These are phyloP conservation scores for Podosphaera leucotricha DNA, from an alignment of 2,329 filamentous ascomycete species.

Conservation along the genomic window DNA sequence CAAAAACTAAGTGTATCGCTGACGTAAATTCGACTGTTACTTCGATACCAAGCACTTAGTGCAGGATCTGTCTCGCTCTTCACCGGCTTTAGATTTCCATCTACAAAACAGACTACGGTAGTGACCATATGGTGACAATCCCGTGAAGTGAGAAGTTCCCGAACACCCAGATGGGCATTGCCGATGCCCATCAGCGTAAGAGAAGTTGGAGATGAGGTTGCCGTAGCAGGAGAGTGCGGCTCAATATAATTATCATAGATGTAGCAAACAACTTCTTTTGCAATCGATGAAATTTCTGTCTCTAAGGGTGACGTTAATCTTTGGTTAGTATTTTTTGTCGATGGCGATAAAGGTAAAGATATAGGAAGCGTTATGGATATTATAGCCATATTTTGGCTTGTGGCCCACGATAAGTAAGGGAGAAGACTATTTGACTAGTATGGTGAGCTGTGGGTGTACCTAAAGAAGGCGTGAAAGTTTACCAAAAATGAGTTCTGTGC, in stretches of 20 bases:
- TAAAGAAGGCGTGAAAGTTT: conserved; percentile 19
- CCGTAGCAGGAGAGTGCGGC: conserved; percentile 5
- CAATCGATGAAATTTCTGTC: neutral
- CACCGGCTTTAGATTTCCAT: conserved; percentile 52
- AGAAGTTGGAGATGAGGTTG: conserved; percentile 40
- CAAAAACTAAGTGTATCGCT: conserved; percentile 54
- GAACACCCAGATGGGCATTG: conserved; percentile 65
- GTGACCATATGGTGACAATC: conserved; percentile 44
- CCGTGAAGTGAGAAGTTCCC: conserved; percentile 56
- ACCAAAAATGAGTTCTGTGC: conserved; percentile 77
- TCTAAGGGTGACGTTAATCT: neutral
- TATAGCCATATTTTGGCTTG: conserved; percentile 52
- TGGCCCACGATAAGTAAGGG: conserved; percentile 66
- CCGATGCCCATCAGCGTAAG: conserved; percentile 76
- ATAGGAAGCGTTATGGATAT: conserved; percentile 83
- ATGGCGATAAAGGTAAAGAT: conserved; percentile 35
- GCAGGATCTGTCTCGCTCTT: conserved; percentile 54
- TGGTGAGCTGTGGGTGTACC: conserved; percentile 11
- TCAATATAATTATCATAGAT: conserved; percentile 97
- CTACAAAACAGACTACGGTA: conserved; percentile 61
- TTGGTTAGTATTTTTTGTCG: conserved; percentile 2
- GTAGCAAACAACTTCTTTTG: conserved; percentile 54
- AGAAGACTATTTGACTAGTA: conserved; percentile 57
- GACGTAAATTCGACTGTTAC: conserved; percentile 60
- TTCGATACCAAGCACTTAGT: conserved; percentile 61